Base-by-base conservation (phyloP, 1,284 basidiomycete genomes). In the Mycosarcoma maydis region DNA sequence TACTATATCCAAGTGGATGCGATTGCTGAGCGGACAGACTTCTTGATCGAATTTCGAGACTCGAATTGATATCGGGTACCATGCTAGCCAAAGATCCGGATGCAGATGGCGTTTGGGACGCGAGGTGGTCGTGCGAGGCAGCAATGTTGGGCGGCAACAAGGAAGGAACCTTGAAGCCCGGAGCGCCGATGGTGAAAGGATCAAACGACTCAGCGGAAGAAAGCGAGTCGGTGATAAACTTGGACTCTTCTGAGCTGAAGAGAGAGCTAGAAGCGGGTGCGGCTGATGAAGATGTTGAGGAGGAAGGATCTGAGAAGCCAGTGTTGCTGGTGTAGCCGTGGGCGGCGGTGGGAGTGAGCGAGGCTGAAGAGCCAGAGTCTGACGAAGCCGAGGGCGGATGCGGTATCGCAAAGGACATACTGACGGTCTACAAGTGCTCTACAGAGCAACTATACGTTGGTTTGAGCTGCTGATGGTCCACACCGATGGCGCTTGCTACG, bases 81-180 rank as follows among this genome's bases (percentile, higher is more conserved):
- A 41, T 34, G 13, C 32, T 40, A n/a, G 36, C 22, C 14, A 53
- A 40, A 13, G 54, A 26, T 22, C 44, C 17, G 3, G 45, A 37
- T 14, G 44, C 6, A 14, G 45, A 17, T 17, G 45, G 20, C 22
- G 40, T 22, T n/a, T 48, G 46, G 1, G 56, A 30, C 4, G 40
- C 30, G 13, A 58, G 14, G 23, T 60, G 54, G 33, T 66, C 53
- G 8, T 57, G 52, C 5, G 59, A 71, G n/a, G 61, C 23, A 6
- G 48, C 71, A 27, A 72, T 58, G 47, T 66, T 66, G 17, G 75
- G 60, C 1, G 75, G 75, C 4, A 77, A 52, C 3, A 74, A 30
- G 13, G 61, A 56, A 3, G 75, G 75, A 1, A 77, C 75, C 30
- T 77, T 76, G 65, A 77, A 76, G 37, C 72, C 72, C 14, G 72